Evolutionary conservation across 2,329 filamentous ascomycete species (phyloP).

Genomic region (Septoria linicola): DNA sequence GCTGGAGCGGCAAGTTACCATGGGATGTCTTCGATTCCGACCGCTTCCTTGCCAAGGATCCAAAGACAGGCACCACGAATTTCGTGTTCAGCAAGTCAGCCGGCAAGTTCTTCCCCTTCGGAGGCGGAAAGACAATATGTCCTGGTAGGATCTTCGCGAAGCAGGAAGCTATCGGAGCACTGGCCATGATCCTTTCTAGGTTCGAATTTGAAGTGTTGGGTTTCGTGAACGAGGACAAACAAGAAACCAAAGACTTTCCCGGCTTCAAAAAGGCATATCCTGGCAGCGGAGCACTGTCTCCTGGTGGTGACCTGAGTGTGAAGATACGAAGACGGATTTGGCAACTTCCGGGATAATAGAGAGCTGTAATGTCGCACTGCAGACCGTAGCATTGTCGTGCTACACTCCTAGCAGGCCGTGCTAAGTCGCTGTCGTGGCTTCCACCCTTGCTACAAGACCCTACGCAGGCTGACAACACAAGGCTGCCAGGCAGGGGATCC

Average conservation of each 20-base stretch:
- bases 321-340: conserved; percentile 21
- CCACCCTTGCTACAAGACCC: no score
- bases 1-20: conserved; percentile 26
- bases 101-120: conserved; percentile 38
- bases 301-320: conserved; percentile 32
- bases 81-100: conserved; percentile 33
- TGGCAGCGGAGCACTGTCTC: conserved; percentile 29
- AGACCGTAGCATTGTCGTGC: no score
- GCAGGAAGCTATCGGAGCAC: conserved; percentile 32
- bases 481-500: no score
- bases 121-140: conserved; percentile 34
- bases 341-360: neutral
- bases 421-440: no score
- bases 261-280: conserved; percentile 26
- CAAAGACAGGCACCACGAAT: conserved; percentile 29
- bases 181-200: conserved; percentile 30
- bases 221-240: conserved; percentile 28
- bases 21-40: conserved; percentile 31
- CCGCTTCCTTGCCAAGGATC: conserved; percentile 31
- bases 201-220: conserved; percentile 33
- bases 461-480: no score
- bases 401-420: no score
- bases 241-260: conserved; percentile 26
- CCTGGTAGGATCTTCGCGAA: conserved; percentile 34
- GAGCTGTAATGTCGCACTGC: no score